Conservation (phyloP, 1,284 basidiomycete genomes). For the Sporisorium iseilematis-ciliati region DNA sequence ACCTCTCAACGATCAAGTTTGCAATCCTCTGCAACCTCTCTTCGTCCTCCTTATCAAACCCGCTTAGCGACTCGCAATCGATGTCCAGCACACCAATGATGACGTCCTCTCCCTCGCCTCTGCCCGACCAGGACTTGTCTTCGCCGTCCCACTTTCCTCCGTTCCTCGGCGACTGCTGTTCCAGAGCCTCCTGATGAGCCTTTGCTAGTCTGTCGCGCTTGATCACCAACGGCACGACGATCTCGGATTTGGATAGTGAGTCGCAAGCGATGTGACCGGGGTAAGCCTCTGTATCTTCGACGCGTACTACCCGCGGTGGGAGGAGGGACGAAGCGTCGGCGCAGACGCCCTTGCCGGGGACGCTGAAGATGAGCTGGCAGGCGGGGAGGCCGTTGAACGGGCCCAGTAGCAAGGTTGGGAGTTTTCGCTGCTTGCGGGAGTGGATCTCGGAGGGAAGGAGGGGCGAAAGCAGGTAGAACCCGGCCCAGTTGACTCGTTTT, state of each 20-base stretch:
- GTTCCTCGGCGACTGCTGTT: constrained; percentile 14
- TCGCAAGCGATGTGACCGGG: constrained; percentile 71
- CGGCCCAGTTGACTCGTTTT: constrained; percentile 68
- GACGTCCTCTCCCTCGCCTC: constrained; percentile 59
- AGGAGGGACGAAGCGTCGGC: constrained; percentile 67
- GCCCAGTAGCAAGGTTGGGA: constrained; percentile 67
- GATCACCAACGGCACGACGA: constrained; percentile 70
- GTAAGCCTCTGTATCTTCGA: constrained; percentile 67
- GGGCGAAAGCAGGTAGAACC: constrained; percentile 71
- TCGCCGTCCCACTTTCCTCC: not conserved
- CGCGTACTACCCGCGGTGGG: constrained; percentile 64
- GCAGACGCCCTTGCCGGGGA: constrained; percentile 69
- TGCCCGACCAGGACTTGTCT: constrained; percentile 56
- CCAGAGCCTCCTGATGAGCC: constrained; percentile 31
- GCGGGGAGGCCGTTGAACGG: constrained; percentile 71
- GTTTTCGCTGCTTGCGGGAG: constrained; percentile 1
- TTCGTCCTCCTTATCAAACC: constrained; percentile 69
- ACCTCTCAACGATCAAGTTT: constrained; percentile 47
- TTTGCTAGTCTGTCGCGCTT: constrained; percentile 38
- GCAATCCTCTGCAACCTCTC: constrained; percentile 65
- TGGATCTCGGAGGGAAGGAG: constrained; percentile 58
- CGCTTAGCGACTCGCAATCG: constrained; percentile 69
- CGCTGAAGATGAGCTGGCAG: constrained; percentile 67
- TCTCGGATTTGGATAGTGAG: constrained; percentile 68
- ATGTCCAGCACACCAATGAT: constrained; percentile 71